phyloP scores from a whole-genome alignment of 2,329 filamentous ascomycete species.

The Aspergillus sp. region DNA sequence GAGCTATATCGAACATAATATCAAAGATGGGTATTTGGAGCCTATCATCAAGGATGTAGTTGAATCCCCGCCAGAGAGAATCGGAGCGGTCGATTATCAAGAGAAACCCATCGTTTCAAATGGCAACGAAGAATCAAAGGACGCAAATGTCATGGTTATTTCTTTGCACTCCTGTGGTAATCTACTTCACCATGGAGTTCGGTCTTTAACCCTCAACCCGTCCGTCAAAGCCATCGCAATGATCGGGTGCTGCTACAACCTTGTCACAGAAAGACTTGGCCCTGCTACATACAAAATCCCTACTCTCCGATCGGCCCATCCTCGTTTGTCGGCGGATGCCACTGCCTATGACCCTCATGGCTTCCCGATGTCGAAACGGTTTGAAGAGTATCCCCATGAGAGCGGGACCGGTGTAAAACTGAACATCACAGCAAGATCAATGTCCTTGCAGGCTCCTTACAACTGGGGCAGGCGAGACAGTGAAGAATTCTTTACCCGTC shows the following conservation, averaged over 20 bases:
- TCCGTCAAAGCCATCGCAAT: conserved; percentile 86
- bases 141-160: conserved; percentile 67
- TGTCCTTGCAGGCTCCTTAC: conserved; percentile 90
- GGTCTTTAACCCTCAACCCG: conserved; percentile 78
- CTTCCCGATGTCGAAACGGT: conserved; percentile 80
- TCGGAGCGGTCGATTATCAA: not conserved
- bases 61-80: conserved; percentile 9
- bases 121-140: conserved; percentile 5
- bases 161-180: conserved; percentile 98
- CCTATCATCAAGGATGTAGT: conserved; percentile 33
- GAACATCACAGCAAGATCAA: conserved; percentile 96
- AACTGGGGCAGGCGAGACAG: conserved; percentile 86
- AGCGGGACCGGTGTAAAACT: conserved; percentile 64
- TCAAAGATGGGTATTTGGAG: conserved; percentile 39
- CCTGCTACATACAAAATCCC: conserved; percentile 83
- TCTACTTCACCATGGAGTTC: conserved; percentile 88
- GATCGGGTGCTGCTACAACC: conserved; percentile 97
- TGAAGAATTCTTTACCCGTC: conserved; percentile 81
- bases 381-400: conserved; percentile 54
- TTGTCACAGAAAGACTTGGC: conserved; percentile 83
- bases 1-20: conserved; percentile 42
- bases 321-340: conserved; percentile 63
- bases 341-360: conserved; percentile 79
- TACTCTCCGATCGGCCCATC: conserved; percentile 68
- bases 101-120: not conserved